Evolutionary conservation across 2,329 filamentous ascomycete genomes (phyloP).

Genomic region (Hymenoscyphus occultus): DNA sequence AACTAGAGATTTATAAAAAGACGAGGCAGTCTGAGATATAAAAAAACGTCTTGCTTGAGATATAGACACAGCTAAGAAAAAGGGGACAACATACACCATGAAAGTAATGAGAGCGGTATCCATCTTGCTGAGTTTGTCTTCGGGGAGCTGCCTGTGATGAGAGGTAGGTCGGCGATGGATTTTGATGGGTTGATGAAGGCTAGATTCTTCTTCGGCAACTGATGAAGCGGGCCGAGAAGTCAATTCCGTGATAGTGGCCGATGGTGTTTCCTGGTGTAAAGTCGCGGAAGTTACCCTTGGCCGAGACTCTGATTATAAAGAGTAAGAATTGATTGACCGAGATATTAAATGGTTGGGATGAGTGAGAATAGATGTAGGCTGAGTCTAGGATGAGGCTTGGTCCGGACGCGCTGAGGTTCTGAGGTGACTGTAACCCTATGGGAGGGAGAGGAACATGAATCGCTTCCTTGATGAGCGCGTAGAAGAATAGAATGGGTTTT

Average conservation of each 20-base stretch:
- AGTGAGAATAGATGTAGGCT: not conserved
- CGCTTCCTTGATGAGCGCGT: not conserved
- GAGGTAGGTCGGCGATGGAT: not conserved
- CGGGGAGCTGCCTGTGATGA: conserved; percentile 22
- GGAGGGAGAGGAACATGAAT: not conserved
- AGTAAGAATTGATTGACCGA: not conserved
- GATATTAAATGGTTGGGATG: not conserved
- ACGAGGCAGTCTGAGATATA: not conserved
- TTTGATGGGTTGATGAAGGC: not conserved
- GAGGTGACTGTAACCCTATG: not conserved
- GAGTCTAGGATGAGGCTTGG: not conserved
- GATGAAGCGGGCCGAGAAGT: not conserved
- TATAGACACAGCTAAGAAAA: conserved; percentile 15
- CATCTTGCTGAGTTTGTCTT: conserved; percentile 21
- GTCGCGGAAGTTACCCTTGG: not conserved
- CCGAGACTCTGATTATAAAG: not conserved
- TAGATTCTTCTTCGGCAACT: not conserved
- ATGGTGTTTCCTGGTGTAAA: not conserved
- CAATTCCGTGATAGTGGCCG: not conserved
- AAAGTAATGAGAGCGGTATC: conserved; percentile 66
- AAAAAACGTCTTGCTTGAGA: not conserved
- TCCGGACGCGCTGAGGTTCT: not conserved
- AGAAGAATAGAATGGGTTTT: not conserved
- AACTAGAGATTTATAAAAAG: not conserved
- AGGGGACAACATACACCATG: conserved; percentile 55